These are phyloP conservation scores for Didymella pinodella DNA, from an alignment of 2,329 filamentous ascomycete genomes.

Conservation along the genomic window DNA sequence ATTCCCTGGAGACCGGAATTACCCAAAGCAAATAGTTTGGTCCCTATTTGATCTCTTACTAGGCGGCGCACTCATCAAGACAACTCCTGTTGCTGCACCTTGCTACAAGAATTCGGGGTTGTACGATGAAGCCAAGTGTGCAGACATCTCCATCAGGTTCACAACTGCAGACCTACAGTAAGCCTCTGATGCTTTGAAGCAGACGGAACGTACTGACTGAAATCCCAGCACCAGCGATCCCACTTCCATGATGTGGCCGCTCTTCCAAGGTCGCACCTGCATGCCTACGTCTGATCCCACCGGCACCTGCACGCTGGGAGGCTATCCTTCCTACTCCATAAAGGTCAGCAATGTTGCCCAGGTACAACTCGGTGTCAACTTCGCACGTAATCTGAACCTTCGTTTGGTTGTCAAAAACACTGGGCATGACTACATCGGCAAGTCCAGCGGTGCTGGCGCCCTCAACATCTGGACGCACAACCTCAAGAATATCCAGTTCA, in stretches of 20 bases:
- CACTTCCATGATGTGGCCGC: not conserved
- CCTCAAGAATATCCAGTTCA: slow-evolving; percentile 45
- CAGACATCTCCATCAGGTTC: not conserved
- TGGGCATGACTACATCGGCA: slow-evolving; percentile 47
- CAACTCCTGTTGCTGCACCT: not conserved
- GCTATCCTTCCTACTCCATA: slow-evolving; percentile 47
- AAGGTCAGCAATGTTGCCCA: slow-evolving; percentile 44
- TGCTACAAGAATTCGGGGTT: not conserved
- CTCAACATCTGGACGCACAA: slow-evolving; percentile 50
- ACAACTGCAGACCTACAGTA: not conserved
- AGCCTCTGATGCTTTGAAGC: no score
- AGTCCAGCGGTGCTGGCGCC: slow-evolving; percentile 45
- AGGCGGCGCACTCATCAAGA: not conserved
- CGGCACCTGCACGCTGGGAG: slow-evolving; percentile 33
- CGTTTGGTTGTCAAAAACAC: slow-evolving; percentile 48
- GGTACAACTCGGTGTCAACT: slow-evolving; percentile 46
- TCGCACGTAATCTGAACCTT: slow-evolving; percentile 43
- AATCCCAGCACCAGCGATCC: not conserved
- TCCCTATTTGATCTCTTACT: not conserved
- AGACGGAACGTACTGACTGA: not conserved
- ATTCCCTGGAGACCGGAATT: not conserved
- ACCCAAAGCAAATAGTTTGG: not conserved
- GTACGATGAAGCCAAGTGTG: not conserved
- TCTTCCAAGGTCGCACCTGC: slow-evolving; percentile 25
- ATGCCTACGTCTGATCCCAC: slow-evolving; percentile 25